These are phyloP conservation scores for Fusarium redolens DNA, from an alignment of 2,329 filamentous ascomycete genomes.

Conservation along the genomic window DNA sequence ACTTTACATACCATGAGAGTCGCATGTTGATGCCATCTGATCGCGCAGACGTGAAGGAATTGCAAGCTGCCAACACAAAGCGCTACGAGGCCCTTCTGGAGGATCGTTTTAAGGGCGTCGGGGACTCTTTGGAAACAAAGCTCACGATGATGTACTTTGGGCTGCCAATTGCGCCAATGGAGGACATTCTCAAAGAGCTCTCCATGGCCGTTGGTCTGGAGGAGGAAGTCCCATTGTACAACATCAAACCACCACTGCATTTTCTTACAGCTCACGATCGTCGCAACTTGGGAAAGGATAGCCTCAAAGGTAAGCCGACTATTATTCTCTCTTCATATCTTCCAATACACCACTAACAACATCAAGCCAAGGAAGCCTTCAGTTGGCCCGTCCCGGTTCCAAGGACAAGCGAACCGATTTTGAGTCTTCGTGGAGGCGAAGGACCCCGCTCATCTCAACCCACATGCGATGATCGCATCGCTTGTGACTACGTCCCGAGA, in stretches of 20 bases:
- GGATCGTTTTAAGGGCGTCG: conserved; percentile 46
- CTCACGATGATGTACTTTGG: conserved; percentile 61
- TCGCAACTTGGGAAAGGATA: conserved; percentile 47
- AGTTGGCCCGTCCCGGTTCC: conserved; percentile 12
- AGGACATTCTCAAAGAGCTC: conserved; percentile 41
- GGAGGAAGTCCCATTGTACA: conserved; percentile 19
- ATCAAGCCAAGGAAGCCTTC: conserved; percentile 13
- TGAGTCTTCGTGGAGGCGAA: conserved; percentile 35
- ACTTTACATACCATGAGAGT: conserved; percentile 52
- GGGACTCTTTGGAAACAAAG: conserved; percentile 52
- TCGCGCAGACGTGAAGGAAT: conserved; percentile 42
- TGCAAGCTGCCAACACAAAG: conserved; percentile 48
- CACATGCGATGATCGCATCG: too few relatives aligned
- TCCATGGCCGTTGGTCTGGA: conserved; percentile 27
- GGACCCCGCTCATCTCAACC: background rate
- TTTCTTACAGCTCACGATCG: conserved; percentile 47
- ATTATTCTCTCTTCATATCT: fast-evolving
- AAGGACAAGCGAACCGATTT: background rate
- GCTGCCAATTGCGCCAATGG: conserved; percentile 55
- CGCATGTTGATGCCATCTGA: conserved; percentile 46
- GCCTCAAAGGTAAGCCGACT: conserved; percentile 29
- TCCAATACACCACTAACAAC: background rate
- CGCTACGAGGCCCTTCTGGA: conserved; percentile 48
- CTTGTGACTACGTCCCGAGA: conserved; percentile 3
- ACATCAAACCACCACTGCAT: conserved; percentile 46